phyloP scores from a whole-genome alignment of 352 stramenopile species.

The Hyaloperonospora arabidopsidis region DNA sequence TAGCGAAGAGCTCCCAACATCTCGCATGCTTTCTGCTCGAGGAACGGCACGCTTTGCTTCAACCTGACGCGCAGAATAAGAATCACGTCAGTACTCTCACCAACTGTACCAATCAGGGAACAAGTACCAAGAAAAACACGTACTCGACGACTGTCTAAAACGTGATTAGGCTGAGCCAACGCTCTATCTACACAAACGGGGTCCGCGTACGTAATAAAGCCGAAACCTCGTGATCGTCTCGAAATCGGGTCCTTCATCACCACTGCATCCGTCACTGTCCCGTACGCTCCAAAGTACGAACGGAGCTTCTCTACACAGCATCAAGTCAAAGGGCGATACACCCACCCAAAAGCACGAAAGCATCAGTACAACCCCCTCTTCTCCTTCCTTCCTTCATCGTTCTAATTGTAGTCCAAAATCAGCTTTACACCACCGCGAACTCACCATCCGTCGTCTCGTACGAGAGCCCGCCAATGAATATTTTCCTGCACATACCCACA shows the following conservation, averaged over 20 bases:
- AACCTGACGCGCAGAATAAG: slow-evolving; percentile 45
- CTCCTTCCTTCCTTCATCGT: not conserved
- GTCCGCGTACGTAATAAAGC: slow-evolving; percentile 91
- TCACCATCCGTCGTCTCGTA: slow-evolving; percentile 86
- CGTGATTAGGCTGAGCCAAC: slow-evolving; percentile 84
- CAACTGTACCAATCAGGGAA: not conserved
- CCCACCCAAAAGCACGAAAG: not conserved
- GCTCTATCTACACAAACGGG: slow-evolving; percentile 81
- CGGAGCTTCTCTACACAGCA: slow-evolving; percentile 75
- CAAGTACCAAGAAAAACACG: slow-evolving; percentile 8
- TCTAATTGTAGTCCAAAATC: too few relatives aligned
- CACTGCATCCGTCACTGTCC: slow-evolving; percentile 85
- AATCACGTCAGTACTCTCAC: slow-evolving; percentile 8
- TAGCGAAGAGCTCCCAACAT: slow-evolving; percentile 37
- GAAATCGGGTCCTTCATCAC: slow-evolving; percentile 92
- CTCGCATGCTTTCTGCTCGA: slow-evolving; percentile 76
- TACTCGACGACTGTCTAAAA: slow-evolving; percentile 85
- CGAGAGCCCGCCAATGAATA: slow-evolving; percentile 86
- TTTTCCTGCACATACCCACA: slow-evolving; percentile 62
- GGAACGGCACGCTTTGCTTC: slow-evolving; percentile 89
- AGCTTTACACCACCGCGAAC: slow-evolving; percentile 1
- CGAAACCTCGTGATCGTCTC: slow-evolving; percentile 84
- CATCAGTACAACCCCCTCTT: not conserved
- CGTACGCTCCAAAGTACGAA: slow-evolving; percentile 85
- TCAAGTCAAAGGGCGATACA: slow-evolving; percentile 9